Base-by-base conservation (phyloP, 1,139 yeast genomes). In the Debaryomyces udenii region DNA sequence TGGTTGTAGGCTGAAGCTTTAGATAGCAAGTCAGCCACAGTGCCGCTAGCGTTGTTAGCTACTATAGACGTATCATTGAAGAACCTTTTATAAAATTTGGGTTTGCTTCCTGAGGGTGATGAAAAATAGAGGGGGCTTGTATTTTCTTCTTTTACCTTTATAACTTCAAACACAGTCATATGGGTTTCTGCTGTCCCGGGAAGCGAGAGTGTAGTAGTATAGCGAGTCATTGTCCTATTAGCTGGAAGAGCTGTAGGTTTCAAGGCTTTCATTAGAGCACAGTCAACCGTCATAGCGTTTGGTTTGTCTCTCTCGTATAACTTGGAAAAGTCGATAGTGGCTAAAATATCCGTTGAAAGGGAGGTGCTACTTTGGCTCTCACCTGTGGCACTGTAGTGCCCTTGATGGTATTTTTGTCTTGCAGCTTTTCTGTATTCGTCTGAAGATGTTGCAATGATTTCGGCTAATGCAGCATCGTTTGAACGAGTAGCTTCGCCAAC, bases 261-360 rank as follows among this genome's bases (percentile, higher is more conserved):
- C 20, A 46, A 31, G 4, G 40, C 37, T 9, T 36, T 24, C 40
- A 47, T 39, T 9, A 47, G 36, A 11, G 30, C 38, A 32, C 48
- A 43, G 33, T 48, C 42, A 7, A 47, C 32, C 6, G 52, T 45
- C 50, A 48, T 45, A n/a, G 52, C 52, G 26, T 30, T 36, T 10
- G 51, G 50, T 6, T 31, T 27, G 32, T 39, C 33, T 15, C 34
- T 32, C 26, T 44, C 39, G 37, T 46, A 46, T 36, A 38, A 35
- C 15, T 44, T 26, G 20, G 34, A 37, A 28, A 47, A 46, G 37
- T 44, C 37, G 10, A 45, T 28, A 7, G 44, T 42, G 16, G 24
- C 11, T 4, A 29, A 16, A 7, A 16, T 28, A 23, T 18, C 31
- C 6, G 20, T 14, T 6, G 22, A 7, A 6, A 7, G 5, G 22